These are phyloP conservation scores for Dryadomyces sulphureus DNA, from an alignment of 2,329 filamentous ascomycete species.

Conservation along the genomic window DNA sequence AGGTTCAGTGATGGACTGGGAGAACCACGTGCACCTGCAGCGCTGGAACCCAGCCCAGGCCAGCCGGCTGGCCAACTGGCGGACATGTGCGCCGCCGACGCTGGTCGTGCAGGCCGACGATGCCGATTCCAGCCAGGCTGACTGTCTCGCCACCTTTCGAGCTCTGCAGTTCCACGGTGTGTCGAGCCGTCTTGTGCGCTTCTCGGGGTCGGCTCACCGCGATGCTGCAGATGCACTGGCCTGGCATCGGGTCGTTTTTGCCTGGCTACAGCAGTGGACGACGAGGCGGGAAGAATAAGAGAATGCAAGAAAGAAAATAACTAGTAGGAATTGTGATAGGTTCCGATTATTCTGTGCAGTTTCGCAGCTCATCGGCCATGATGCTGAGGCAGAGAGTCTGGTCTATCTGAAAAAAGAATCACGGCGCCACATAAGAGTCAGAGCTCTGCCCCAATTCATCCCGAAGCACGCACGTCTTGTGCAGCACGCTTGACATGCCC, in stretches of 20 bases:
- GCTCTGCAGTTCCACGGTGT: conserved; percentile 53
- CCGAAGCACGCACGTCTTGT: too few species aligned
- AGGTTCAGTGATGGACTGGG: conserved; percentile 28
- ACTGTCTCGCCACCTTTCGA: conserved; percentile 57
- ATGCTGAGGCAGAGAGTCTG: too few species aligned
- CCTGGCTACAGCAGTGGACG: conserved; percentile 44
- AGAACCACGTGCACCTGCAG: conserved; percentile 15
- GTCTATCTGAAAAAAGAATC: not conserved
- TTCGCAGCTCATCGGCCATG: too few species aligned
- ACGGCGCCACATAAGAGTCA: not conserved
- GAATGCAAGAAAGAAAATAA: not conserved
- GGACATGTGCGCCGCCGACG: conserved; percentile 38
- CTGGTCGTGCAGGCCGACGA: conserved; percentile 58
- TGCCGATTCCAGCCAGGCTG: conserved; percentile 39
- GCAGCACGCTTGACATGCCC: too few species aligned
- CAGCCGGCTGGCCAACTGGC: conserved; percentile 41
- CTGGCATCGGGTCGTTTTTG: conserved; percentile 54
- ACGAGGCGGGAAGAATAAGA: not conserved
- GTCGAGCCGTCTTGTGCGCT: conserved; percentile 58
- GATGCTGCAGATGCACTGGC: conserved; percentile 53
- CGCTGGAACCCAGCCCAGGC: conserved; percentile 17
- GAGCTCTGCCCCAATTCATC: too few species aligned
- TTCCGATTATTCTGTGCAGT: too few species aligned
- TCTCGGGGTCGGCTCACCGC: conserved; percentile 53
- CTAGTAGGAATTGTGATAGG: not conserved